Evolutionary conservation across 139 green algal species (phyloP).

Genomic region (Asterochloris sp.): DNA sequence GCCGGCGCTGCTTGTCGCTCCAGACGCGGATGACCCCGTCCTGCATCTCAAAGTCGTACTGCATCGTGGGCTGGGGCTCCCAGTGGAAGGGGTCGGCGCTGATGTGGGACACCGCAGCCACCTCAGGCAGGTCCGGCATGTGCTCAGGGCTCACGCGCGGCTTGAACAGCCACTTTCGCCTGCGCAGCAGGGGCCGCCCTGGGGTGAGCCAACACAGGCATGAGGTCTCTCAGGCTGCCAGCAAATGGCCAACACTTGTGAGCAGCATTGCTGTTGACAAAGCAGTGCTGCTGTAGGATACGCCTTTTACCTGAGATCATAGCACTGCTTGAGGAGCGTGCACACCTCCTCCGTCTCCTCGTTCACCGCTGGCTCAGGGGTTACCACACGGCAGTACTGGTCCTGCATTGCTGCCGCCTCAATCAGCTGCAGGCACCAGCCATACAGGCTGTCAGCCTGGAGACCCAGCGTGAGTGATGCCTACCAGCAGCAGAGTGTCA

Average conservation of each 20-base stretch:
- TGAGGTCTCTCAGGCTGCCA: neutral
- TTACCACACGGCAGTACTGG: slow-evolving; percentile 65
- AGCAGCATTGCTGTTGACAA: neutral
- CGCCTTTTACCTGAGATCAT: slow-evolving; percentile 64
- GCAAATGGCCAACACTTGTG: neutral
- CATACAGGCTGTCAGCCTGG: neutral
- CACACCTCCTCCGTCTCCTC: slow-evolving; percentile 83
- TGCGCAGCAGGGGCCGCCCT: slow-evolving; percentile 7
- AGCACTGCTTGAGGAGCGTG: slow-evolving; percentile 77
- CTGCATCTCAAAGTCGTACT: slow-evolving; percentile 75
- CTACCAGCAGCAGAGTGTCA: neutral
- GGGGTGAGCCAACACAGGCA: too few relatives aligned
- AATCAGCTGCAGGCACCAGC: slow-evolving; percentile 34
- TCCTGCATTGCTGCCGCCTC: slow-evolving; percentile 64
- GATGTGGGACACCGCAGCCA: slow-evolving; percentile 47
- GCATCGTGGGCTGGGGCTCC: slow-evolving; percentile 36
- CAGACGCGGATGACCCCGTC: slow-evolving; percentile 89
- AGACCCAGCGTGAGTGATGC: neutral
- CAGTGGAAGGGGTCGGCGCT: slow-evolving; percentile 63
- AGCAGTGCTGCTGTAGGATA: neutral
- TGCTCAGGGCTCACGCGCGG: slow-evolving; percentile 27
- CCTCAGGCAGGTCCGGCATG: slow-evolving; percentile 53
- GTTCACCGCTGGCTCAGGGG: slow-evolving; percentile 49
- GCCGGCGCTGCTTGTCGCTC: neutral
- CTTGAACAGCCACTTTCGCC: slow-evolving; percentile 84